Evolutionary conservation across 176 grass and related monocot genomes (phyloP), one percentile per base, ranked within the genome.

Genomic region (Bonia amplexicaulis): DNA sequence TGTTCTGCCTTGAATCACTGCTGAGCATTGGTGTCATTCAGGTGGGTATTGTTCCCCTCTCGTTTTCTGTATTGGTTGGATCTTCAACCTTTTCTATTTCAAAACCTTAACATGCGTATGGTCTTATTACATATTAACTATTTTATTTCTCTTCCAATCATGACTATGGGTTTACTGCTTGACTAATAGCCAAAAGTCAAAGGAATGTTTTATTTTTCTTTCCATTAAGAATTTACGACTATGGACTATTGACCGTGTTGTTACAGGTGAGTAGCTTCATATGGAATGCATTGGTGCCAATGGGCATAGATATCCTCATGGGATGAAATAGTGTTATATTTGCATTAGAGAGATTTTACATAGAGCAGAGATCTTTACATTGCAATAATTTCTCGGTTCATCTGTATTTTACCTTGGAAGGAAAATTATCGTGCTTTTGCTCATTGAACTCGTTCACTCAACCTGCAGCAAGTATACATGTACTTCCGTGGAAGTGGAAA

Each of bases 401-500:
- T 42, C 44, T 44, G 12, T 37, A 22, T 54, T 42, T 29, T 23
- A 3, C 52, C 31, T 39, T 22, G 19, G 14, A 39, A 39, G 14
- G 26, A 26, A 49, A 39, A 11, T 76, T 48, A 46, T 48, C 22
- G 27, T 68, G 12, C 45, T 40, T 7, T 78, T 74, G 80, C 80
- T 12, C 37, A 66, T 37, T 33, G 16, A 58, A 25, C 72, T 83
- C 9, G 37, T 46, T 83, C 20, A 61, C 60, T 68, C 40, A 27
- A 73, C 23, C 31, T 60, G 77, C 88, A 99, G 96, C 93, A 99
- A 99, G 91, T 94, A 76, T 96, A 94, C 90, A 92, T 94, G 93
- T 96, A 99, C 82, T 96, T 96, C 88, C 88, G 91, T 91, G 96
- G 96, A 82, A 94, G 91, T 85, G 91, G 96, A 62, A 94, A 94